Evolutionary conservation across 805 yeast species (phyloP), one percentile per base, ranked within the genome.

Genomic region (Kockiozyma suomiensis): DNA sequence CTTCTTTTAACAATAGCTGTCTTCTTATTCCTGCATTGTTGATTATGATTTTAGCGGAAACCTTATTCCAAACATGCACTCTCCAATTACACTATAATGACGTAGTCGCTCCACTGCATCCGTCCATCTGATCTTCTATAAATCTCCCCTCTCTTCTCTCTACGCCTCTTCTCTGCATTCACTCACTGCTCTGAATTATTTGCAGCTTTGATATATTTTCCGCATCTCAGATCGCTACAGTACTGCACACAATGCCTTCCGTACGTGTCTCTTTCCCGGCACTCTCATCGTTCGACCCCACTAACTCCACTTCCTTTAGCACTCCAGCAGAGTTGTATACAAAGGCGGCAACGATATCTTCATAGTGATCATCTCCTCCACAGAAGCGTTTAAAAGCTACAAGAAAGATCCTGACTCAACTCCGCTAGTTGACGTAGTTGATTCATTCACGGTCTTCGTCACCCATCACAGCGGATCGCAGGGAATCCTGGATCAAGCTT

Each of bases 401-500:
- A 73, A 72, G 52, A 76, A 77, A 26, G 83, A 82, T 40, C 61
- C 76, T 0, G 67, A 79, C 35, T 74, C 84, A 13, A 73, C 83
- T 21, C 86, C 93, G 23, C 75, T 86, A 58, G 76, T 83, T 12
- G 85, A 82, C 42, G 81, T 87, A 3, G 84, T 88, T 1, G 85
- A 86, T 0, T 77, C 80, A 7, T 88, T 82, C 76, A 82, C 86
- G 68, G 79, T 90, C n/a, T 90, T 79, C 70, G 78, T 81, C 23
- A 81, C 83, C 57, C 79, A 80, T 61, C 57, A 42, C 25, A 87
- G 88, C 42, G 96, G 96, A 33, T 75, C 84, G 2, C 88, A 83
- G 67, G 96, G 96, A 58, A 79, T 80, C 7, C 71, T 87, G 26
- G 88, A 86, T 53, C 85, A 82, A 68, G 96, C 93, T 1, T 86